Evolutionary conservation across 768 basidiomycete species (phyloP), one percentile per base, ranked within the genome.

Genomic region (Kwoniella europaea): DNA sequence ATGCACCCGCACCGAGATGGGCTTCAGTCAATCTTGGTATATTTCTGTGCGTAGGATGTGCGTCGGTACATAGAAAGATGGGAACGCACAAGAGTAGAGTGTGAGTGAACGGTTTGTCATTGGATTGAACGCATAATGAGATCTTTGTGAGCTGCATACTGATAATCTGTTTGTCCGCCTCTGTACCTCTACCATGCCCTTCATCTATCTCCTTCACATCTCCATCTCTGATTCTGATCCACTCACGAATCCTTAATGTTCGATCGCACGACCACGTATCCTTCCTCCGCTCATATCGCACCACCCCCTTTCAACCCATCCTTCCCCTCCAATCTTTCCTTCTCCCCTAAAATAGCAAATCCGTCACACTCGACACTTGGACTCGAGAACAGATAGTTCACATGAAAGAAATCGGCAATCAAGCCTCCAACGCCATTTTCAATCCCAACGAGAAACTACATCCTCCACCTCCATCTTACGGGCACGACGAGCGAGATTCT

Each of bases 11-110:
- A 76, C 94, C 94, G 6, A 86, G 84, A 84, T 98, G 95, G 95
- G 91, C 93, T 5, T 91, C 91, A 2, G 86, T 92, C 76, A 97
- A 91, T 78, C 85, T 97, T 3, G 94, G 95, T 18, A 91, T 82
- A 9, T 77, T 72, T 65, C 74, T 71, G 71, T 94, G 94, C 77
- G 87, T 93, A 54, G 88, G 88, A 75, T 98, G 95, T 81, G 95
- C 95, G 16, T 91, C 91, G 69, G 89, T 96, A 62, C 95, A 98
- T 85, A 88, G 95, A 64, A 96, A 95, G 86, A 90, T 98, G 69
- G 95, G 95, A 1, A 95, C 93, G 4, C 95, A 98, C 82, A 87
- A 94, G 74, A 89, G 91, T 0, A 94, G 97, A 89, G 92, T 98
- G 93, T 94, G 86, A 81, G 84, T 82, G 35, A 35, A 88, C 86